These are phyloP conservation scores for Carex parvula DNA, from an alignment of 176 grass and related monocot species.

Conservation along the genomic window DNA sequence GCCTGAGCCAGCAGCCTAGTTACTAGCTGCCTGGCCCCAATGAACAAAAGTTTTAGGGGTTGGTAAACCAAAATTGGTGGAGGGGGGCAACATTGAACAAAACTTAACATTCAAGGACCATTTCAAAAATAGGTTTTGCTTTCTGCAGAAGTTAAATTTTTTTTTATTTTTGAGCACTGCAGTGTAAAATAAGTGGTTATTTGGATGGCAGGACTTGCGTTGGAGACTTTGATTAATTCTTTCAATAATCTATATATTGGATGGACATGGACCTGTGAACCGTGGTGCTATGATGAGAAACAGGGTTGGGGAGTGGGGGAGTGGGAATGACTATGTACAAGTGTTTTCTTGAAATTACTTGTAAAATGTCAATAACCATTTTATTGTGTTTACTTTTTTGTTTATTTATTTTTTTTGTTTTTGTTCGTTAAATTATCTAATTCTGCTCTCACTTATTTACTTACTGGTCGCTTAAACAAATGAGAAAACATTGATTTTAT, in stretches of 20 bases:
- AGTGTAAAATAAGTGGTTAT: not conserved
- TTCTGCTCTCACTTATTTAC: not conserved
- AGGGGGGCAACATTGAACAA: not conserved
- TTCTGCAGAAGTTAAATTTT: not conserved
- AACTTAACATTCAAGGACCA: not conserved
- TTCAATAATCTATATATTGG: not conserved
- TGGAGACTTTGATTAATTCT: slow-evolving; percentile 10
- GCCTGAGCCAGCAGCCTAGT: not conserved
- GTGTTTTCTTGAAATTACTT: not conserved
- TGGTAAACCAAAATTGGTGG: not conserved
- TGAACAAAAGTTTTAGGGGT: not conserved
- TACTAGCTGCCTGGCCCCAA: not conserved
- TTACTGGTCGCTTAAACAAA: not conserved
- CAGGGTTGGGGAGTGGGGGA: not conserved
- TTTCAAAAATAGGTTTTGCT: not conserved
- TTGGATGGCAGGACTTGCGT: not conserved
- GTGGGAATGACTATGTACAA: not conserved
- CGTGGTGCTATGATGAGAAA: not conserved
- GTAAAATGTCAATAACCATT: slow-evolving; percentile 3
- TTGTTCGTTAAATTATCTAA: not conserved
- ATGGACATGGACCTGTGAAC: not conserved
- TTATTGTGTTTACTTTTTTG: not conserved
- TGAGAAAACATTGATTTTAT: not conserved
- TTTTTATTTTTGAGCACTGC: not conserved
- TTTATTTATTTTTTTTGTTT: not conserved